Percentiles rank a stretch among this genome's conserved stretches.
Evolutionary conservation across 1,139 yeast genomes (phyloP).

Genomic region (Pichia sorboxylosa): DNA sequence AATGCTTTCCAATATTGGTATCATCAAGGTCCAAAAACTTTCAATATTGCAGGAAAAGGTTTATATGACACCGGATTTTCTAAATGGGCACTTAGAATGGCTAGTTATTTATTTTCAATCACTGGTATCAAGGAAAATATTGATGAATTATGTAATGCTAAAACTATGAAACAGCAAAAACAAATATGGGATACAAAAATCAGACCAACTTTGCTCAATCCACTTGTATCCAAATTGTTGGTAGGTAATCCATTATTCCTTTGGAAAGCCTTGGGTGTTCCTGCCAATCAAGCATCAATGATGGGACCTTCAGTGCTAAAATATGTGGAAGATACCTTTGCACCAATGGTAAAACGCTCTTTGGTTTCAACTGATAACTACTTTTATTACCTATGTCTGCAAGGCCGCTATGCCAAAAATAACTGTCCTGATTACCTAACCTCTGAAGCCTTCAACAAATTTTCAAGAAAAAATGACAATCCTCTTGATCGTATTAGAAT

Average conservation of each 20-base stretch:
- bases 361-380: conserved; percentile 63
- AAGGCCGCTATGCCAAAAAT: conserved; percentile 45
- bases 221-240: conserved; percentile 51
- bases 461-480: conserved; percentile 27
- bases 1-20: conserved; percentile 77
- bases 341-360: conserved; percentile 56
- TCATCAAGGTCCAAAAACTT: conserved; percentile 48
- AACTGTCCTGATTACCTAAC: conserved; percentile 75
- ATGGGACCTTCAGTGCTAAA: conserved; percentile 62
- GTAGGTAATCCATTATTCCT: conserved; percentile 73
- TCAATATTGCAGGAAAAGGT: conserved; percentile 43
- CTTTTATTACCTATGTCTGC: conserved; percentile 60
- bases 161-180: conserved; percentile 49
- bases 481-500: conserved; percentile 60
- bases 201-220: conserved; percentile 61
- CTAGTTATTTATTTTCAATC: conserved; percentile 44
- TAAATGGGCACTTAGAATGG: conserved; percentile 71
- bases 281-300: conserved; percentile 71
- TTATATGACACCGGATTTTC: conserved; percentile 74
- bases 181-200: conserved; percentile 50
- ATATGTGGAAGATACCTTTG: conserved; percentile 67
- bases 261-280: conserved; percentile 85
- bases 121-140: conserved; percentile 46
- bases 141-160: conserved; percentile 44
- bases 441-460: conserved; percentile 40